Evolutionary conservation across 2,329 filamentous ascomycete species (phyloP).

Genomic region (Thielaviopsis musarum): DNA sequence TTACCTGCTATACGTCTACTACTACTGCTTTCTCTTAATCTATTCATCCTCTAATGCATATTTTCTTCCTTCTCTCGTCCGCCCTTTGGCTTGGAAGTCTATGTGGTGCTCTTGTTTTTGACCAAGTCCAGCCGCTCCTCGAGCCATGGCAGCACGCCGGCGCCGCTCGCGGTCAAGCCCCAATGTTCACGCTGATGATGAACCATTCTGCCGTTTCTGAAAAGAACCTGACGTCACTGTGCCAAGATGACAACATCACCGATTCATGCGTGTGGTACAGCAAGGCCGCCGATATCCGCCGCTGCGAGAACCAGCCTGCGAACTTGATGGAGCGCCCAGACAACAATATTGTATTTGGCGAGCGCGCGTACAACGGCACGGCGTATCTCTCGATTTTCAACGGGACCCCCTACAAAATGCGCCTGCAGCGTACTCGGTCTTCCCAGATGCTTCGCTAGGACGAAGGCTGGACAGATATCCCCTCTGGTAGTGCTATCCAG

Average conservation of each 20-base stretch:
- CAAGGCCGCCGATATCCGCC: conserved; percentile 1
- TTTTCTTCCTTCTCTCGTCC: neutral
- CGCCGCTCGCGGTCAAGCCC: neutral
- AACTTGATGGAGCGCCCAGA: neutral
- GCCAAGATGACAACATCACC: neutral
- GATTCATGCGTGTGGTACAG: conserved; percentile 5
- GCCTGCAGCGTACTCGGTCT: neutral
- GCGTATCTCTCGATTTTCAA: conserved; percentile 6
- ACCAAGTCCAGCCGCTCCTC: conserved; percentile 4
- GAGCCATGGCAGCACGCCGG: neutral
- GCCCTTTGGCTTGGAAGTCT: neutral
- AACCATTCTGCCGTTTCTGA: neutral
- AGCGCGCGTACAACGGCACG: conserved; percentile 4
- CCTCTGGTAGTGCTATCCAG: conserved; percentile 6
- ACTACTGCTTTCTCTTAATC: neutral
- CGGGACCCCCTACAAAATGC: conserved; percentile 8
- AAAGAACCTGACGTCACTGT: neutral
- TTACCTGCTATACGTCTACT: neutral
- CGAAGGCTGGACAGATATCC: conserved; percentile 5
- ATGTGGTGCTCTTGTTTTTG: neutral
- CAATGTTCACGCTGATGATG: conserved; percentile 4
- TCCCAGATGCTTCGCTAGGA: conserved; percentile 9
- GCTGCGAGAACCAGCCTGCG: conserved; percentile 1
- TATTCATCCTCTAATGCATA: neutral
- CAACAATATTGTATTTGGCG: conserved; percentile 4